These are phyloP conservation scores for Lentinula guzmanii DNA, from an alignment of 768 basidiomycete species.

Conservation along the genomic window DNA sequence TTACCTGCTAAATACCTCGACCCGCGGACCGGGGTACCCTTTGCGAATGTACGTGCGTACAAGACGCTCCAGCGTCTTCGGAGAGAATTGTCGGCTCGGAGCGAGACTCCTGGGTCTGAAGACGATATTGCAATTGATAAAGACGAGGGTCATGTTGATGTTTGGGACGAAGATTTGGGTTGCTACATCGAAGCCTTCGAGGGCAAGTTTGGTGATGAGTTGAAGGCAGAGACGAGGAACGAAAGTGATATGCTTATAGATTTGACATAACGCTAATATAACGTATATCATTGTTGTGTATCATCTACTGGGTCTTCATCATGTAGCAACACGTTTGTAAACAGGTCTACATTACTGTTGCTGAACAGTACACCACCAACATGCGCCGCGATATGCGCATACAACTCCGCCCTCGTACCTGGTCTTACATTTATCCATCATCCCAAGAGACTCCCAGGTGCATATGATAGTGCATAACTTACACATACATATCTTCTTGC, in stretches of 20 bases:
- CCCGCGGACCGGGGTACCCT: constrained; percentile 76
- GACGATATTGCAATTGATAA: background rate
- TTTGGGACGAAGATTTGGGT: constrained; percentile 24
- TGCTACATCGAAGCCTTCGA: constrained; percentile 28
- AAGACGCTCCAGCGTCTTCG: constrained; percentile 34
- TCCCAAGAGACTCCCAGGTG: too few species aligned
- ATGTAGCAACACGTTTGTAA: too few species aligned
- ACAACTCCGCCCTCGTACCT: too few species aligned
- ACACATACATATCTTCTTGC: background rate
- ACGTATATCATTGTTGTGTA: too few species aligned
- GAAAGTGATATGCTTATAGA: background rate
- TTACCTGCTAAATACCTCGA: constrained; percentile 72
- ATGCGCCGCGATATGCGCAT: too few species aligned
- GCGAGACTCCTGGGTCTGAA: background rate
- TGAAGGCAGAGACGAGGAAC: background rate
- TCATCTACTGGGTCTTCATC: too few species aligned
- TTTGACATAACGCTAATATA: background rate
- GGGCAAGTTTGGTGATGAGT: background rate
- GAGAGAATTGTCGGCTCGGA: background rate
- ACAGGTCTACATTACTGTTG: too few species aligned
- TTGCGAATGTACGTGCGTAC: constrained; percentile 64
- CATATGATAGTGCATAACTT: background rate
- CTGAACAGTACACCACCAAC: too few species aligned
- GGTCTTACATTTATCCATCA: too few species aligned
- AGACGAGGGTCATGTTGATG: background rate